Evolutionary conservation across 345 rosid species (phyloP).

Genomic region (Hibiscus syriacus): DNA sequence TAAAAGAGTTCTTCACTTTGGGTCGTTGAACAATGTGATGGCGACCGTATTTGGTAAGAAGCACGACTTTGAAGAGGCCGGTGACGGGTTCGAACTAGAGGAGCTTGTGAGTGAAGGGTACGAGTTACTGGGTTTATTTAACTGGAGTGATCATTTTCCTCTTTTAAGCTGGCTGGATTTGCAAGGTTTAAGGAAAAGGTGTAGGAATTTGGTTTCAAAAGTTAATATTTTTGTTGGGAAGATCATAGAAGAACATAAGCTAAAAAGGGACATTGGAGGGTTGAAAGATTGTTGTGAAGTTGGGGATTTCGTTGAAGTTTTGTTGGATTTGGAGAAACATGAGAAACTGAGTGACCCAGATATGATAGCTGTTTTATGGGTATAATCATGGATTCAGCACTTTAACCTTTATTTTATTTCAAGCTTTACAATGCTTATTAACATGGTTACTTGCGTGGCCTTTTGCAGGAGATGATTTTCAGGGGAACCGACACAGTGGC

Average conservation of each 20-base stretch:
- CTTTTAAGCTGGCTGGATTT: conserved; percentile 52
- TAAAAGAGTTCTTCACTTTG: conserved; percentile 48
- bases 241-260: conserved; percentile 50
- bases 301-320: conserved; percentile 67
- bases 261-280: conserved; percentile 8
- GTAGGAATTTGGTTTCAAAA: conserved; percentile 37
- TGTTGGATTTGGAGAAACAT: conserved; percentile 58
- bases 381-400: conserved; percentile 15
- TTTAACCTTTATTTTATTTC: not conserved
- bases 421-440: not conserved
- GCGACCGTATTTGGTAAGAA: conserved; percentile 58
- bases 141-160: conserved; percentile 86
- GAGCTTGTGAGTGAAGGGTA: too few species aligned
- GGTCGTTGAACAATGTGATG: too few species aligned
- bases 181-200: conserved; percentile 70
- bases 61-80: conserved; percentile 35
- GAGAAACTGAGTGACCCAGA: conserved; percentile 52
- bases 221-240: conserved; percentile 63
- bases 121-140: conserved; percentile 59
- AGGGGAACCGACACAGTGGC: conserved; percentile 64
- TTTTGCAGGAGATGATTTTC: conserved; percentile 52
- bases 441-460: not conserved
- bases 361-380: conserved; percentile 87
- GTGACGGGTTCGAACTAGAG: conserved; percentile 39
- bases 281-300: conserved; percentile 1